phyloP scores from a whole-genome alignment of 495 filamentous ascomycete species.

The Aspergillus diversus region DNA sequence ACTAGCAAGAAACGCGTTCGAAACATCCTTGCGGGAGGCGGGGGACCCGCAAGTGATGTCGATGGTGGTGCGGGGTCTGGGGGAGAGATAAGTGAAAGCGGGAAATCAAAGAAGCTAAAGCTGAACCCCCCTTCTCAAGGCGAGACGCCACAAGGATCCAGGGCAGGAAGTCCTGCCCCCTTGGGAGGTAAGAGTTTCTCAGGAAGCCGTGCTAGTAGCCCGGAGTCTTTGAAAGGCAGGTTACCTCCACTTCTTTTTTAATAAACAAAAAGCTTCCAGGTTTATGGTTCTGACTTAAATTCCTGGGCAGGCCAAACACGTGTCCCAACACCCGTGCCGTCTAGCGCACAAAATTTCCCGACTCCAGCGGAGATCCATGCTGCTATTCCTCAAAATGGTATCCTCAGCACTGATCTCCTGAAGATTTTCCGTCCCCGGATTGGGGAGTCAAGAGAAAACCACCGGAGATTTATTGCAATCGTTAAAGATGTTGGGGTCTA shows the following conservation, averaged over 20 bases:
- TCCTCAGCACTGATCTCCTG: conserved; percentile 64
- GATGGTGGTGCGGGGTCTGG: conserved; percentile 71
- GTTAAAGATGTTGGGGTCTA: conserved; percentile 53
- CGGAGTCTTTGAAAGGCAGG: conserved; percentile 40
- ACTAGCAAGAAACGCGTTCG: conserved; percentile 51
- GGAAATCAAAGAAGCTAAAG: conserved; percentile 71
- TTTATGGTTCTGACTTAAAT: background rate
- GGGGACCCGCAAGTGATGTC: conserved; percentile 76
- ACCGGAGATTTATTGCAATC: conserved; percentile 48
- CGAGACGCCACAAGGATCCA: conserved; percentile 60
- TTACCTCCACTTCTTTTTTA: background rate
- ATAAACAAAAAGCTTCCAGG: background rate
- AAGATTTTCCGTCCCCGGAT: conserved; percentile 64
- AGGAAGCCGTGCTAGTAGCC: conserved; percentile 46
- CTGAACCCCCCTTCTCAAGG: conserved; percentile 58
- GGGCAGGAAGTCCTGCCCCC: conserved; percentile 54
- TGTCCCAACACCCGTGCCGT: conserved; percentile 38
- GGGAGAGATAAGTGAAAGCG: conserved; percentile 72
- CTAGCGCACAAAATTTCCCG: conserved; percentile 47
- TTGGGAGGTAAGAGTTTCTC: conserved; percentile 29
- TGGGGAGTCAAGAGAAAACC: conserved; percentile 51
- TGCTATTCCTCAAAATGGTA: conserved; percentile 68
- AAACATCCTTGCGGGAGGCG: conserved; percentile 43
- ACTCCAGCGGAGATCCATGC: conserved; percentile 72
- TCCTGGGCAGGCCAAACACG: conserved; percentile 31